Conservation (phyloP, 192 early-diverging fungal species). For the Mortierella hygrophila region DNA sequence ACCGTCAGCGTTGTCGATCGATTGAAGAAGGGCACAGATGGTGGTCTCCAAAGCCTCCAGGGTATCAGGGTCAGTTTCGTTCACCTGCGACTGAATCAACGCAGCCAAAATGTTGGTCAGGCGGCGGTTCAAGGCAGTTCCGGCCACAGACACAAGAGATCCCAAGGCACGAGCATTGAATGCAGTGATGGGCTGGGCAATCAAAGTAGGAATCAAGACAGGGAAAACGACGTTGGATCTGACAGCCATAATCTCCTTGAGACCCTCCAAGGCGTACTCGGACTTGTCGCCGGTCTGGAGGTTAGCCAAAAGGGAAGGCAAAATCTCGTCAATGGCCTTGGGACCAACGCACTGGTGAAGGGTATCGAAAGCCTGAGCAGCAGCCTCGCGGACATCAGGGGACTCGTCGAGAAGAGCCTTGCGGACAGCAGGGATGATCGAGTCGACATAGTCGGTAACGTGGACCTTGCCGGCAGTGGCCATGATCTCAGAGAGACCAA, state of each 20-base stretch:
- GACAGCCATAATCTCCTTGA: conserved; percentile 98
- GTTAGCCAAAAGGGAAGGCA: conserved; percentile 89
- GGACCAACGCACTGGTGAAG: conserved; percentile 92
- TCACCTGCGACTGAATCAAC: conserved; percentile 82
- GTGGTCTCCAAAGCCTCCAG: conserved; percentile 80
- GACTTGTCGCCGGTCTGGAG: conserved; percentile 74
- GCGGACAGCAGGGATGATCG: conserved; percentile 86
- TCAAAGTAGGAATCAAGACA: conserved; percentile 95
- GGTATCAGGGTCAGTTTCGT: conserved; percentile 72
- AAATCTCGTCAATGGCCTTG: conserved; percentile 93
- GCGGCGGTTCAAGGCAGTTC: conserved; percentile 84
- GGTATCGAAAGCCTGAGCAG: conserved; percentile 95
- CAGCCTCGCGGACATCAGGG: conserved; percentile 90
- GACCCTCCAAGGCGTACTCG: conserved; percentile 88
- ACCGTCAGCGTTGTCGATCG: conserved; percentile 88
- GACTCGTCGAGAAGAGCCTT: conserved; percentile 90
- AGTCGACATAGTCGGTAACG: conserved; percentile 86
- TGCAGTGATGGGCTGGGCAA: conserved; percentile 86
- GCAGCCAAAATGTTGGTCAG: conserved; percentile 85
- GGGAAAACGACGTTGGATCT: conserved; percentile 98
- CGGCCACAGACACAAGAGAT: conserved; percentile 92
- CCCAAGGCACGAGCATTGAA: conserved; percentile 94
- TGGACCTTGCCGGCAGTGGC: conserved; percentile 82
- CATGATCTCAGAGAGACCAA: conserved; percentile 95
- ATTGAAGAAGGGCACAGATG: conserved; percentile 75